Conservation (phyloP, 495 filamentous ascomycete species). For the Jackrogersella minutella region DNA sequence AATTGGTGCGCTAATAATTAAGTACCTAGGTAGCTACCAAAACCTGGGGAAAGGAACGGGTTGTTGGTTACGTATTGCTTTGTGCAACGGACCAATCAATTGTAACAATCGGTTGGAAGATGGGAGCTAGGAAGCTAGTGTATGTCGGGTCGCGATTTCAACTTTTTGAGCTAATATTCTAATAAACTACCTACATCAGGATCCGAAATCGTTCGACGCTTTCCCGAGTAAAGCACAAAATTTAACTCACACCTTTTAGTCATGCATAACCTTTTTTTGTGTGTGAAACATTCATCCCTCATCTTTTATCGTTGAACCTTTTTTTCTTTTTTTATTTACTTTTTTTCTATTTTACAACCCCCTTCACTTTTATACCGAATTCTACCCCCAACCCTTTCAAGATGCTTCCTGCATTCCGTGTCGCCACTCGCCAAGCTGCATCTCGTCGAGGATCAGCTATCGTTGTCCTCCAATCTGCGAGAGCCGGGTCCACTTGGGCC, state of each 20-base stretch:
- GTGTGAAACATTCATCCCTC: constrained; percentile 33
- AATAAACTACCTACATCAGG: constrained; percentile 8
- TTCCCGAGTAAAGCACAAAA: constrained; percentile 11
- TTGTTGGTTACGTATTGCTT: neutral
- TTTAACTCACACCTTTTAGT: constrained; percentile 30
- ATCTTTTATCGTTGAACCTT: constrained; percentile 7
- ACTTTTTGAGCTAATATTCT: constrained; percentile 26
- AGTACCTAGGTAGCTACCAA: constrained; percentile 12
- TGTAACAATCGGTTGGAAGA: constrained; percentile 1
- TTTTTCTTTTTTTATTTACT: constrained; percentile 22
- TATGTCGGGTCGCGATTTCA: constrained; percentile 3
- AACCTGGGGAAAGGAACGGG: constrained; percentile 28
- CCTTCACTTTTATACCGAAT: neutral
- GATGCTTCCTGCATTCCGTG: constrained; percentile 44
- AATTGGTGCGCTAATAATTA: constrained; percentile 34
- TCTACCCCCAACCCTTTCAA: constrained; percentile 28
- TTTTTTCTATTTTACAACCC: neutral
- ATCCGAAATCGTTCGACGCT: constrained; percentile 37
- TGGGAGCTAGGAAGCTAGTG: too few relatives aligned
- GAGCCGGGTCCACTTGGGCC: constrained; percentile 84
- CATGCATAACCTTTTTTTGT: too few relatives aligned
- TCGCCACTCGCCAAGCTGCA: constrained; percentile 44
- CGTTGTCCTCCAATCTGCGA: constrained; percentile 60
- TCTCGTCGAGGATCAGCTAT: constrained; percentile 46
- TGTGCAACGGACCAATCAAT: constrained; percentile 16